A percentile compares a stretch with the other conserved stretches of the same genome.
Conservation (phyloP, 495 filamentous ascomycete genomes). For the Penicillium flavigenum region DNA sequence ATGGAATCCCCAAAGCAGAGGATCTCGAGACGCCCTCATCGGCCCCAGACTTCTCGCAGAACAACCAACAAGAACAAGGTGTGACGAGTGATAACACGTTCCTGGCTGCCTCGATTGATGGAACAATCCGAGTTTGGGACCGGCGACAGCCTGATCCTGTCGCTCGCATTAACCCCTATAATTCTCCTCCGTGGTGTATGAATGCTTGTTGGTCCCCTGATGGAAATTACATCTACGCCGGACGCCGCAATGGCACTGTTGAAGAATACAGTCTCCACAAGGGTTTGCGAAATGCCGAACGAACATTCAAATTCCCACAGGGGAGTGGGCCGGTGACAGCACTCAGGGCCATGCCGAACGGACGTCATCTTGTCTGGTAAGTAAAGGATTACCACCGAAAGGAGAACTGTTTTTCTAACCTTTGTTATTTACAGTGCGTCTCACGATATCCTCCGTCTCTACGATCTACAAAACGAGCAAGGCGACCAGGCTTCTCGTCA, state of each 20-base stretch:
- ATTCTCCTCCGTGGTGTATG: conserved; percentile 95
- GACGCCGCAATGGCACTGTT: conserved; percentile 88
- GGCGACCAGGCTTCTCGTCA: conserved; percentile 62
- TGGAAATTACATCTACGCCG: conserved; percentile 93
- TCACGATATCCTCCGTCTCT: conserved; percentile 89
- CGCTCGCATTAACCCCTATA: conserved; percentile 69
- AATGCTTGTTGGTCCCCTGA: conserved; percentile 96
- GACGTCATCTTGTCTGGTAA: conserved; percentile 85
- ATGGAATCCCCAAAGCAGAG: conserved; percentile 56
- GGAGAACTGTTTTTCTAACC: conserved; percentile 9
- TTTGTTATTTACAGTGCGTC: conserved; percentile 59
- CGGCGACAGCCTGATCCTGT: conserved; percentile 73
- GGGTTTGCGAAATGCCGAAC: conserved; percentile 67
- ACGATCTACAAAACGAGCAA: conserved; percentile 73
- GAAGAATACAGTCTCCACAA: conserved; percentile 92
- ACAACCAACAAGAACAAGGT: conserved; percentile 37
- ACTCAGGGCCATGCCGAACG: conserved; percentile 88
- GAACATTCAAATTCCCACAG: conserved; percentile 85
- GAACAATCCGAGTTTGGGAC: conserved; percentile 89
- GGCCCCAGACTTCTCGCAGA: conserved; percentile 33
- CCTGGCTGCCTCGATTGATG: conserved; percentile 82
- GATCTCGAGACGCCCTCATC: conserved; percentile 36
- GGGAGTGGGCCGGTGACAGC: conserved; percentile 88
- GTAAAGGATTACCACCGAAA: conserved; percentile 18
- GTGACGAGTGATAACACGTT: conserved; percentile 66